These are phyloP conservation scores for Globisporangium nunn DNA, from an alignment of 352 stramenopile genomes.

Conservation along the genomic window DNA sequence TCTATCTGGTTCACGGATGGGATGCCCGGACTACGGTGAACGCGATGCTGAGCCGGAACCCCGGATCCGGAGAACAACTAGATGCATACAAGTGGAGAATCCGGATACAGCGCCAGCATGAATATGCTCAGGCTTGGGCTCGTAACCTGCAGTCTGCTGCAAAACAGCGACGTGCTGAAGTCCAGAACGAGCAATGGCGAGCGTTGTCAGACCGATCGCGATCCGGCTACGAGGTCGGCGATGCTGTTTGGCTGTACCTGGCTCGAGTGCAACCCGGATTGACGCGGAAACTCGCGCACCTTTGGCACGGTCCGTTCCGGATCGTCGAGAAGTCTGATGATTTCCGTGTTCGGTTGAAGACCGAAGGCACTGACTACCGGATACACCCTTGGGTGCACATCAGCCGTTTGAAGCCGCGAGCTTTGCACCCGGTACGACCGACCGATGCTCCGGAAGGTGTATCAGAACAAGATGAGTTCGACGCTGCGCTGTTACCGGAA, in stretches of 20 bases:
- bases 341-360: constrained; percentile 8
- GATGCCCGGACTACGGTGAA: constrained; percentile 8
- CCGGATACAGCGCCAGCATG: too few relatives aligned
- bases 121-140: too few relatives aligned
- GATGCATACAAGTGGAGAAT: too few relatives aligned
- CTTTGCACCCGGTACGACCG: too few relatives aligned
- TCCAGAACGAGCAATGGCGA: background rate
- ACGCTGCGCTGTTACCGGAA: background rate
- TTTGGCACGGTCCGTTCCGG: constrained; percentile 18
- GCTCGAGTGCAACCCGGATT: background rate
- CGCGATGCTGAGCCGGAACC: background rate
- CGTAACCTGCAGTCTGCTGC: too few relatives aligned
- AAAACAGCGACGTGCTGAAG: background rate
- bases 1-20: constrained; percentile 17
- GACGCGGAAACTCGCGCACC: constrained; percentile 13
- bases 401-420: too few relatives aligned
- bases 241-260: constrained; percentile 3
- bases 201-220: background rate
- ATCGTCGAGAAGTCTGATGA: constrained; percentile 15
- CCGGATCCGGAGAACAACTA: too few relatives aligned
- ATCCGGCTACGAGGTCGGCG: background rate
- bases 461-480: too few relatives aligned
- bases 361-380: background rate
- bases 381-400: background rate
- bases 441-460: background rate